Conservation (phyloP, 2,329 filamentous ascomycete species). For the Ceratocystiopsis minuta region DNA sequence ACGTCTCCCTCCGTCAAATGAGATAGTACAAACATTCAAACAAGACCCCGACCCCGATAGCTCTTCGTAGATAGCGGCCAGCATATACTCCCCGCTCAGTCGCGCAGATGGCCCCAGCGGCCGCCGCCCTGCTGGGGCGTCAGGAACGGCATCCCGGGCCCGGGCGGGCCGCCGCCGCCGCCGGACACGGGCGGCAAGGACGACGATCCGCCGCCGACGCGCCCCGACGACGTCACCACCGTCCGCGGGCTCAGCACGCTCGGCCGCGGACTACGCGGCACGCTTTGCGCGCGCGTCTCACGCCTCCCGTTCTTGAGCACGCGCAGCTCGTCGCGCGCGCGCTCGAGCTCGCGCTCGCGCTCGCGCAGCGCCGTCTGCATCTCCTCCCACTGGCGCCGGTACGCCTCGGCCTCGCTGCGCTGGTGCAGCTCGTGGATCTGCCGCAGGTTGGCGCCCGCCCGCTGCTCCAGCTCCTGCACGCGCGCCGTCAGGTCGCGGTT, state of each 20-base stretch:
- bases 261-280: slow-evolving; percentile 38
- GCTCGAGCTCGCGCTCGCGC: slow-evolving; percentile 31
- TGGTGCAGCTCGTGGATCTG: slow-evolving; percentile 29
- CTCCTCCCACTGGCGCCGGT: slow-evolving; percentile 22
- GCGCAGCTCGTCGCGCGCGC: slow-evolving; percentile 29
- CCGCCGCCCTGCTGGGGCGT: slow-evolving; percentile 15
- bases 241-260: slow-evolving; percentile 33
- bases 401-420: slow-evolving; percentile 16
- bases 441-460: slow-evolving; percentile 26
- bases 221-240: neutral
- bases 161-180: slow-evolving; percentile 12
- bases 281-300: slow-evolving; percentile 37
- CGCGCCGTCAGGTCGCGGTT: slow-evolving; percentile 26
- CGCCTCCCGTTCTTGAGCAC: slow-evolving; percentile 29
- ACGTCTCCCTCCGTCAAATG: no score
- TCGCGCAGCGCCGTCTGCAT: slow-evolving; percentile 27
- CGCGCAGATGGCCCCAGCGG: slow-evolving; percentile 27
- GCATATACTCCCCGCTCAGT: slow-evolving; percentile 10
- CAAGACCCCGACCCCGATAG: neutral
- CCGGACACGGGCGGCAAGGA: slow-evolving; percentile 1
- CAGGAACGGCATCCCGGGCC: slow-evolving; percentile 19
- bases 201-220: slow-evolving; percentile 9
- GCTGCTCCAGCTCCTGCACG: slow-evolving; percentile 22
- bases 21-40: neutral
- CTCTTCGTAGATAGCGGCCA: no score